Base-by-base conservation (phyloP, 164 flowering plant species). In the Berberis vulgaris region DNA sequence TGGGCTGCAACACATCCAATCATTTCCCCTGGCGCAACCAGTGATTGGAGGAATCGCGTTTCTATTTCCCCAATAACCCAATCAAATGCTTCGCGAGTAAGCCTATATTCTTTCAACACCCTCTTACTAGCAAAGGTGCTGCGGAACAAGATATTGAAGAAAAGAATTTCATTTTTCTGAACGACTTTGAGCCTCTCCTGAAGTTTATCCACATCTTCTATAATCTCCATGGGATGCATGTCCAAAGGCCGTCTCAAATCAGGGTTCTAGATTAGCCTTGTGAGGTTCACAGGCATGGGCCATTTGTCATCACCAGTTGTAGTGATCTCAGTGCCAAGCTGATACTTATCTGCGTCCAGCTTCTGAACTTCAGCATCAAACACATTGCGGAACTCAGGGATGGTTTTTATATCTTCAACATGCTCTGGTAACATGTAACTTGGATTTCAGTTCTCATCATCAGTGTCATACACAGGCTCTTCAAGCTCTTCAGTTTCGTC, bases 1-100 rank as follows among this genome's bases (percentile, higher is more conserved):
- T 94, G 98, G 8, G 98, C 98, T 62, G 99, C 99, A 73, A 91
- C 97, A 81, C 99, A 94, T 11, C 99, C 99, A 71, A 94, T 94
- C 99, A 94, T 94, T 78, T 94, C 99, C 12, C 99, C 99, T 38
- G 97, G 87, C 8, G 99, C 99, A 2, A 91, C 99, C 61, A 94
- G 73, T 53, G 99, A 94, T 68, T 91, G 99, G 54, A 89, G 72
- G 72, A 94, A 94, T 9, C 99, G 82, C 59, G 99, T 86, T 61
- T 94, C 99, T 45, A 94, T 87, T 76, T 94, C 99, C 69, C 98
- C 98, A 70, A 91, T 81, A 61, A 94, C 97, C 98, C 98, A 94
- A 39, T 91, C 98, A 73, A 94, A 94, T 67, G 98, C 97, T 77
- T 88, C 26, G 26, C 26, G 26, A 26, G 26, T 26, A 26, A 26